Conservation (phyloP, 2,329 filamentous ascomycete species). For the Raffaelea deltoideospora region DNA sequence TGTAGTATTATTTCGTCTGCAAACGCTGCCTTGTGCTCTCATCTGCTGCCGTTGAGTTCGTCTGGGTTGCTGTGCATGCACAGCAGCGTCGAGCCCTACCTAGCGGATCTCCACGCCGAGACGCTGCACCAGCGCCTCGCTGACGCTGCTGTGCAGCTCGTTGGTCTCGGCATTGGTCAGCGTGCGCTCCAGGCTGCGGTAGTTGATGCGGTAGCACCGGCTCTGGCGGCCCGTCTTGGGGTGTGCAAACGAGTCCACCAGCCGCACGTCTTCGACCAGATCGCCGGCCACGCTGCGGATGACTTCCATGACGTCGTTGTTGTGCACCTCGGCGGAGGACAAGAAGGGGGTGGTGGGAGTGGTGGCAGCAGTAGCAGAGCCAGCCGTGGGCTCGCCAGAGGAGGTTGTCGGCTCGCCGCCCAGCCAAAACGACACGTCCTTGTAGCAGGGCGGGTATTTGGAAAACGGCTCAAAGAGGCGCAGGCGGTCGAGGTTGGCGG, state of each 20-base stretch:
- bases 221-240: conserved; percentile 72
- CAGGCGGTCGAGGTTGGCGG: conserved; percentile 30
- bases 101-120: conserved; percentile 69
- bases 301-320: conserved; percentile 96
- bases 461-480: conserved; percentile 73
- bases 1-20: no score
- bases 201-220: conserved; percentile 85
- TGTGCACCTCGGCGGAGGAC: conserved; percentile 41
- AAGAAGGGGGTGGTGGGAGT: background rate
- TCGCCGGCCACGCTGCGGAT: conserved; percentile 73
- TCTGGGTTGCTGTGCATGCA: no score
- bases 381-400: no score
- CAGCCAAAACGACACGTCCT: conserved; percentile 93
- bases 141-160: conserved; percentile 54
- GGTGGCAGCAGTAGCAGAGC: conserved; percentile 25
- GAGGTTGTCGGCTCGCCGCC: no score
- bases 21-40: no score
- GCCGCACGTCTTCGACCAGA: conserved; percentile 69
- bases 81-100: no score
- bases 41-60: no score
- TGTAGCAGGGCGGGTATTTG: conserved; percentile 76
- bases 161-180: conserved; percentile 75
- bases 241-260: conserved; percentile 79
- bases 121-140: conserved; percentile 46
- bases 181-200: conserved; percentile 81